Conservation (phyloP, 768 basidiomycete species). For the Lepiota venenata region DNA sequence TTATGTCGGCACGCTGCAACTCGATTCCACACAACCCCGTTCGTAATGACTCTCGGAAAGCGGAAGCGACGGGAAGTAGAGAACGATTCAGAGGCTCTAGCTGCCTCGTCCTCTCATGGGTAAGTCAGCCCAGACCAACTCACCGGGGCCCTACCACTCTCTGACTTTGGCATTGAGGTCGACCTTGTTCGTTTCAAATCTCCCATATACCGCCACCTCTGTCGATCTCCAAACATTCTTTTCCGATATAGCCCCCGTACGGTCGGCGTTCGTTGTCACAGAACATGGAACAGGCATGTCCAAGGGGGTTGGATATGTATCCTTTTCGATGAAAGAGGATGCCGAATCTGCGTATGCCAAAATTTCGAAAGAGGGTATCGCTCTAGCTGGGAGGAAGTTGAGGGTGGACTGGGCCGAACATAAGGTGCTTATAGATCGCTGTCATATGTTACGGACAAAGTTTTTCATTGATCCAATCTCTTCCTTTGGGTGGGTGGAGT, state of each 20-base stretch:
- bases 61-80: slow-evolving; percentile 19
- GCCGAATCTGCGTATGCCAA: slow-evolving; percentile 71
- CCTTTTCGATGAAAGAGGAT: slow-evolving; percentile 87
- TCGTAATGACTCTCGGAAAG: slow-evolving; percentile 16
- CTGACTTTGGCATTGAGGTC: slow-evolving; percentile 39
- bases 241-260: slow-evolving; percentile 93
- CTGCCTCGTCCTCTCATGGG: slow-evolving; percentile 15
- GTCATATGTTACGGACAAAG: slow-evolving; percentile 10
- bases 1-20: too few relatives aligned
- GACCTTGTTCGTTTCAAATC: slow-evolving; percentile 90
- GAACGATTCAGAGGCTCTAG: background rate
- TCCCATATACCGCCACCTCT: slow-evolving; percentile 89
- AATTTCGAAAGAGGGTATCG: slow-evolving; percentile 61
- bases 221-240: slow-evolving; percentile 90
- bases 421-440: slow-evolving; percentile 45
- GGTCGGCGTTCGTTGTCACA: slow-evolving; percentile 90
- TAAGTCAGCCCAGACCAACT: slow-evolving; percentile 2
- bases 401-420: slow-evolving; percentile 78
- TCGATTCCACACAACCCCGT: too few relatives aligned
- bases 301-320: slow-evolving; percentile 96
- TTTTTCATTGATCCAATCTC: background rate
- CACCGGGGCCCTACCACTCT: background rate
- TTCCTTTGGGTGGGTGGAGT: background rate
- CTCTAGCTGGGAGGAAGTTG: slow-evolving; percentile 63
- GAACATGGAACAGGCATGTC: slow-evolving; percentile 72